Evolutionary conservation across 1,284 basidiomycete species (phyloP).

Genomic region (Cystobasidium pallidum): DNA sequence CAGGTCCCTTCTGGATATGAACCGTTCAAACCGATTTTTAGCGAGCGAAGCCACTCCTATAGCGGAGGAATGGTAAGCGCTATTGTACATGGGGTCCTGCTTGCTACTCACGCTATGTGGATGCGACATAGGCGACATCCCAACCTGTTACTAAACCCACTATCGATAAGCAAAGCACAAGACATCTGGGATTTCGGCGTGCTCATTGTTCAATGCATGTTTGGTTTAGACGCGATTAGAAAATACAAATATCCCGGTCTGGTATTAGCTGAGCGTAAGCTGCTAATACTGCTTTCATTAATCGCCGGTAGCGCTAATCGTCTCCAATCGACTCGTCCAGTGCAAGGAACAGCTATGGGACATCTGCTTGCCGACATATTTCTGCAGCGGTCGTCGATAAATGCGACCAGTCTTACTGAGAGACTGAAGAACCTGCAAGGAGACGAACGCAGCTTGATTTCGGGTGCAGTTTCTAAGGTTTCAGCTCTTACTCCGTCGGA

Average conservation of each 20-base stretch:
- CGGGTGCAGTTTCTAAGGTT: not conserved
- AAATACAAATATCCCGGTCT: slow-evolving; percentile 46
- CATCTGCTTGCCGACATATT: slow-evolving; percentile 22
- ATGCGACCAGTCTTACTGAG: not conserved
- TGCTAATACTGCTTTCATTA: not conserved
- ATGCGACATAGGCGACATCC: slow-evolving; percentile 45
- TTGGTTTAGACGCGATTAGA: slow-evolving; percentile 48
- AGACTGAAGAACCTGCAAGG: slow-evolving; percentile 18
- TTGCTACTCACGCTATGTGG: not conserved
- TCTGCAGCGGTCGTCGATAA: not conserved
- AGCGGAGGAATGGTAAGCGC: slow-evolving; percentile 30
- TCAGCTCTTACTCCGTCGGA: slow-evolving; percentile 9
- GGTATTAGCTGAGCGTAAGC: slow-evolving; percentile 31
- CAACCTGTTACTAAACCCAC: slow-evolving; percentile 47
- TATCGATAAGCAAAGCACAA: slow-evolving; percentile 48
- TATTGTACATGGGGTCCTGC: not conserved
- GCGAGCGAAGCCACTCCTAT: not conserved
- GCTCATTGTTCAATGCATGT: slow-evolving; percentile 50
- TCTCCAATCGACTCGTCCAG: too few species aligned
- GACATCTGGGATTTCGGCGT: slow-evolving; percentile 53
- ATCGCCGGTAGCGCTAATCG: too few species aligned
- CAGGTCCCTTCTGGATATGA: slow-evolving; percentile 23
- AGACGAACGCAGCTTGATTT: slow-evolving; percentile 9
- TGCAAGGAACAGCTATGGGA: slow-evolving; percentile 16
- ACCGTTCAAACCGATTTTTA: slow-evolving; percentile 36